These are phyloP conservation scores for Lathyrus aphaca DNA, from an alignment of 306 rosid genomes.

Conservation along the genomic window DNA sequence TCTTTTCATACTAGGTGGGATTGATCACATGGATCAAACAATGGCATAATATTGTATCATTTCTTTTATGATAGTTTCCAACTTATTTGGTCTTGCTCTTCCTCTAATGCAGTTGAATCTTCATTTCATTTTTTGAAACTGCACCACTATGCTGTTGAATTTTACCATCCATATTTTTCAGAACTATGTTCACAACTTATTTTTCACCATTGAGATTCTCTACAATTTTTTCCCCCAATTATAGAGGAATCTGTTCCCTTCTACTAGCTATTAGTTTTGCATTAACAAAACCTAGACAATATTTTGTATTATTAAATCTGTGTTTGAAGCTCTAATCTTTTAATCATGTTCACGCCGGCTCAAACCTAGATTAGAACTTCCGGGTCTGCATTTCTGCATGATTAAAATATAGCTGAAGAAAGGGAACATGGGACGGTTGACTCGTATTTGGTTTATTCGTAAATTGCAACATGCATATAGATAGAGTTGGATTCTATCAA, in stretches of 20 bases:
- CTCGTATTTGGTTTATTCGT: conserved; percentile 1
- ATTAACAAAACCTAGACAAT: conserved; percentile 14
- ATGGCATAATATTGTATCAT: background rate
- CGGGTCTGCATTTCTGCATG: conserved; percentile 13
- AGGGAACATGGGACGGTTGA: background rate
- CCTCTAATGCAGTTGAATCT: background rate
- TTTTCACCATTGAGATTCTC: background rate
- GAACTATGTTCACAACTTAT: background rate
- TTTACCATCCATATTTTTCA: background rate
- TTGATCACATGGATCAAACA: background rate
- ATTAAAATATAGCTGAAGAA: conserved; percentile 19
- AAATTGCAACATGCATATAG: conserved; percentile 9
- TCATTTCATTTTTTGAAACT: background rate
- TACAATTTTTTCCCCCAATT: background rate
- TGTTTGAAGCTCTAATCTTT: background rate
- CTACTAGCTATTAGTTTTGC: conserved; percentile 8
- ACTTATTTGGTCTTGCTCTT: conserved; percentile 1
- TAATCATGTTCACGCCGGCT: background rate
- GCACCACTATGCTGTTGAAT: background rate
- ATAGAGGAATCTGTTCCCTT: background rate
- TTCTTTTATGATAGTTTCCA: background rate
- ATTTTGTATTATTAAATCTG: conserved; percentile 12
- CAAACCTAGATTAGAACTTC: conserved; percentile 13
- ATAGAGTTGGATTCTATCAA: conserved; percentile 19
- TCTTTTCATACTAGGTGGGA: background rate